These are phyloP conservation scores for Liquidambar formosana DNA, from an alignment of 164 flowering plant species.

Conservation along the genomic window DNA sequence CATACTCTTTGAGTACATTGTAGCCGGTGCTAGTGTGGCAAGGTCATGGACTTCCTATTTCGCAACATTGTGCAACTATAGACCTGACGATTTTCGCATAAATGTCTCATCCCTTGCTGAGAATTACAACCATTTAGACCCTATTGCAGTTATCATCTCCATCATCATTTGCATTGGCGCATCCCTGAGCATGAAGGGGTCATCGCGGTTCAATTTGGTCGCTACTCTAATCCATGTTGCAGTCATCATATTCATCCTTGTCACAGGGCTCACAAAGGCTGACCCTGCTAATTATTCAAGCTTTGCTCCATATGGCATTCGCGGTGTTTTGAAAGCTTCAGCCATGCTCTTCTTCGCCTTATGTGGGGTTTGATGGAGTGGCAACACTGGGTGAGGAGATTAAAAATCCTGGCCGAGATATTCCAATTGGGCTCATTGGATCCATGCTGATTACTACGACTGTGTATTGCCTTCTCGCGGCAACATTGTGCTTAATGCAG, in stretches of 20 bases:
- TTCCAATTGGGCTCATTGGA: conserved; percentile 38
- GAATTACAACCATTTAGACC: conserved; percentile 40
- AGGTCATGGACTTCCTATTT: conserved; percentile 54
- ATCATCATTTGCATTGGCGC: conserved; percentile 21
- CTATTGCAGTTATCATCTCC: conserved; percentile 35
- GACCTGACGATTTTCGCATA: conserved; percentile 32
- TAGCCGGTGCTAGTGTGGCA: conserved; percentile 41
- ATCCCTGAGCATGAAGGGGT: conserved; percentile 30
- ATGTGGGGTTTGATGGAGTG: conserved; percentile 37
- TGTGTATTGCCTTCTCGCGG: conserved; percentile 23
- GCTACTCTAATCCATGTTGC: conserved; percentile 26
- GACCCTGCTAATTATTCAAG: conserved; percentile 17
- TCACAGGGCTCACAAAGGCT: conserved; percentile 38
- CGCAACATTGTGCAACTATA: conserved; percentile 36
- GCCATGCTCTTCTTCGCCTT: conserved; percentile 45
- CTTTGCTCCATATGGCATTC: conserved; percentile 33
- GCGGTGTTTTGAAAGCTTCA: conserved; percentile 38
- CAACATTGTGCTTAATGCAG: conserved; percentile 33
- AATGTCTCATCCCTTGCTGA: conserved; percentile 18
- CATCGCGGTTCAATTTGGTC: conserved; percentile 37
- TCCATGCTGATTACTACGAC: conserved; percentile 28
- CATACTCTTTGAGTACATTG: conserved; percentile 41
- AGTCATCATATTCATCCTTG: conserved; percentile 30
- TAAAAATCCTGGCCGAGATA: conserved; percentile 34
- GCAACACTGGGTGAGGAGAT: conserved; percentile 40